Base-by-base conservation (phyloP, 345 rosid species). In the Passiflora organensis region DNA sequence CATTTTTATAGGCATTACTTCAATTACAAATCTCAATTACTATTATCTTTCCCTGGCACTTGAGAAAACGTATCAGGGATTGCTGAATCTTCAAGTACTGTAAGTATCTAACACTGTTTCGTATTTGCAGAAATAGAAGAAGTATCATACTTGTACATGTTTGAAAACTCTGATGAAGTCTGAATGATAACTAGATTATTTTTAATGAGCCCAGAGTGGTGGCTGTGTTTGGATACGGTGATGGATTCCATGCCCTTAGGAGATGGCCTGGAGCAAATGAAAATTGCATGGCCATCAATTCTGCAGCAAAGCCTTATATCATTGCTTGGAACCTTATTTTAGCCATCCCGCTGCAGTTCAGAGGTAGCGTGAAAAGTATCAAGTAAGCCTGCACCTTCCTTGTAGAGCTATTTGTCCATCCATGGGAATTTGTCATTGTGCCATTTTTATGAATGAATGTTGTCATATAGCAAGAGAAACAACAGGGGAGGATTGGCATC, bases 141-240 rank as follows among this genome's bases (percentile, higher is more conserved):
- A n/a, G n/a, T n/a, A n/a, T n/a, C n/a, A n/a, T n/a, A n/a, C n/a
- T n/a, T n/a, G 19, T 53, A 13, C 23, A n/a, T 20, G 6, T 34
- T 56, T 24, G 0, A 1, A 1, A 28, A 42, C 15, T 47, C 37
- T 64, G 42, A 76, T 88, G 98, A 83, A 67, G 86, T 51, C 72
- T 91, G 69, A 96, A 89, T 45, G 89, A 93, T 76, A 82, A 93
- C 21, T 93, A 96, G 96, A 82, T 83, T 94, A 89, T 95, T 5
- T 93, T 84, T 56, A 93, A 93, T 34, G 99, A 93, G 49, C 99
- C 99, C 0, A 75, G 99, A 48, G 95, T 93, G 13, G 83, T 89
- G 28, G 91, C 94, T 25, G 99, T 96, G 2, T 75, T 93, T 13
- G 96, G 96, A 9, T 93, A 89, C 32, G 96, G 86, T 54, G 84